phyloP scores from a whole-genome alignment of 2,329 filamentous ascomycete genomes.

The Arthrobotrys conoides region DNA sequence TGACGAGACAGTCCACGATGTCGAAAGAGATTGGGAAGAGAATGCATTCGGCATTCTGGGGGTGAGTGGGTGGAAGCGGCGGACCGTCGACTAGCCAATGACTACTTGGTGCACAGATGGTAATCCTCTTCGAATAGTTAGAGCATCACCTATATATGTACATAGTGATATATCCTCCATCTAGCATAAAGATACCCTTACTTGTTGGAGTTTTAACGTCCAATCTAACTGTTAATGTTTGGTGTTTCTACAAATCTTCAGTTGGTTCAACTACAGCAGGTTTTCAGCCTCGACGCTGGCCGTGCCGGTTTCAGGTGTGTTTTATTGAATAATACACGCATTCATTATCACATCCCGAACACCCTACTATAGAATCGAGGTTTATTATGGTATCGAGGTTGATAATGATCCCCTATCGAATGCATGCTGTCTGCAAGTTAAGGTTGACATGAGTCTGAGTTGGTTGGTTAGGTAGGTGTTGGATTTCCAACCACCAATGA shows the following conservation, averaged over 20 bases:
- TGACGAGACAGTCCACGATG: constrained; percentile 25
- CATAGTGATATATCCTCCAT: no score
- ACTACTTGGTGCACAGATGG: neutral
- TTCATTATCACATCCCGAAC: neutral
- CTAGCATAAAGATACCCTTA: neutral
- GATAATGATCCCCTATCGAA: neutral
- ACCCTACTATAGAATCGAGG: no score
- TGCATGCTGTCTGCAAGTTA: neutral
- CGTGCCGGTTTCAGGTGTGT: neutral
- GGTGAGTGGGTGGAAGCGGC: constrained; percentile 50
- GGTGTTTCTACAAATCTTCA: neutral
- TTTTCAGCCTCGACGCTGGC: no score
- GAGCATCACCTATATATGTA: neutral
- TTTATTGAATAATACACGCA: neutral
- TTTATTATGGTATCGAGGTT: neutral
- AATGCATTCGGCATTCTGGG: constrained; percentile 53
- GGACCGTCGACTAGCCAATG: constrained; percentile 8
- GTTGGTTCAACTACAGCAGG: neutral
- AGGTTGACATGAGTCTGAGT: neutral
- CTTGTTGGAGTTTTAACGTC: neutral
- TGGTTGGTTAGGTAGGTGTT: neutral
- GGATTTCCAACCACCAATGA: neutral
- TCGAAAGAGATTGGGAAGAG: constrained; percentile 54
- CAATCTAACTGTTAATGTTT: neutral
- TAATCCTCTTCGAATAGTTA: neutral